Conservation (phyloP, 2,329 filamentous ascomycete species). For the Colletotrichum camelliae region DNA sequence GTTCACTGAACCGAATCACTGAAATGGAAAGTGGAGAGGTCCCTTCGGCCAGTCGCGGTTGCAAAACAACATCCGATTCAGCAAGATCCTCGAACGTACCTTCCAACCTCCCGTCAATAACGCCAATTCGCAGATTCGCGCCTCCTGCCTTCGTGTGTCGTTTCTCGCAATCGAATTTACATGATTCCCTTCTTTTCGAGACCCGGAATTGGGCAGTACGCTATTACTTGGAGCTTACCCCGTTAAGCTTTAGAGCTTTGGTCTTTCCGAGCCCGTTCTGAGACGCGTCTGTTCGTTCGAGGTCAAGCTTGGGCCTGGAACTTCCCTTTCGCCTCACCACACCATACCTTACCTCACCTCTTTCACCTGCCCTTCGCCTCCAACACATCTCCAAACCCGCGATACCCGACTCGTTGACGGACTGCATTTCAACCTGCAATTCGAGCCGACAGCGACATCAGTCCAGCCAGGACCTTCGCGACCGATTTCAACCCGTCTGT, state of each 20-base stretch:
- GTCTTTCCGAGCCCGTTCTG: conserved; percentile 6
- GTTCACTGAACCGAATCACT: not conserved
- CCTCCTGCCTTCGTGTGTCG: not conserved
- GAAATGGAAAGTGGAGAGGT: not conserved
- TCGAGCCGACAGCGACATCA: not conserved
- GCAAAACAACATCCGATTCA: conserved; percentile 20
- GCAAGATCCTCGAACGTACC: not conserved
- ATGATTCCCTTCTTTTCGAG: not conserved
- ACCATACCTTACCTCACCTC: not conserved
- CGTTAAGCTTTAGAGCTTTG: conserved; percentile 17
- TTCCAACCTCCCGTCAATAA: not conserved
- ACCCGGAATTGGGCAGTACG: not conserved
- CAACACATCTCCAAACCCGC: not conserved
- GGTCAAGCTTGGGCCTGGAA: conserved; percentile 2
- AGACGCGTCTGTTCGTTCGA: conserved; percentile 16
- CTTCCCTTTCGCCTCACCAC: not conserved
- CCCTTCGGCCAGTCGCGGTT: conserved; percentile 16
- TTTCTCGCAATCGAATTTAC: not conserved
- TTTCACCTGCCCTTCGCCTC: not conserved
- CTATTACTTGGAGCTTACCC: not conserved
- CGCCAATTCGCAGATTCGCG: not conserved
- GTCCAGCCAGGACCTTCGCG: not conserved
- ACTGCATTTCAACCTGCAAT: not conserved
- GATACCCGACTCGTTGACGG: not conserved
- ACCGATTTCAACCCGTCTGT: not conserved